Percentiles rank a stretch among this genome's conserved stretches.
These are phyloP conservation scores for Vachellia pachyceras DNA, from an alignment of 306 rosid species.

Conservation along the genomic window DNA sequence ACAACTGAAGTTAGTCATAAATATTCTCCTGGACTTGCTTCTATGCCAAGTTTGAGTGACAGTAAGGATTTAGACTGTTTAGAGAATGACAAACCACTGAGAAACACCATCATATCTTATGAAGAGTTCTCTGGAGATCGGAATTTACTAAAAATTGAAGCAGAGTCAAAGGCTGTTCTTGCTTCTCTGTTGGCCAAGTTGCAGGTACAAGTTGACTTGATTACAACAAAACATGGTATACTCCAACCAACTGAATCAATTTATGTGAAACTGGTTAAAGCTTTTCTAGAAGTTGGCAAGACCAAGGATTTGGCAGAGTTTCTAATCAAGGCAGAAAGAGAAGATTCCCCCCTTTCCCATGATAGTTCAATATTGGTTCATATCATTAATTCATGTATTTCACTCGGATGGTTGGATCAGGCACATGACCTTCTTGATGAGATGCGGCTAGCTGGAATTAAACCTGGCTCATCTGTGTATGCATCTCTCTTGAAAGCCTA, in stretches of 20 bases:
- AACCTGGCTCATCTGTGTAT: constrained; percentile 66
- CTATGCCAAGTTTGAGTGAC: constrained; percentile 34
- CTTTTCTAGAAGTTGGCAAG: constrained; percentile 76
- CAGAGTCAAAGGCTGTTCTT: constrained; percentile 64
- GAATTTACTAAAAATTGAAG: constrained; percentile 61
- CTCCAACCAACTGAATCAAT: constrained; percentile 80
- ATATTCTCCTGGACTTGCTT: constrained; percentile 42
- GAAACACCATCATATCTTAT: constrained; percentile 43
- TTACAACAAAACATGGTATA: constrained; percentile 70
- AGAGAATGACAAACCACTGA: constrained; percentile 30
- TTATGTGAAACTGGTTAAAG: constrained; percentile 78
- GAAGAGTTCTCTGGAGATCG: constrained; percentile 61
- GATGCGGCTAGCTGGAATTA: constrained; percentile 80
- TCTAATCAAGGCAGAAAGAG: constrained; percentile 73
- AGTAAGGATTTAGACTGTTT: constrained; percentile 36
- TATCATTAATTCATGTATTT: constrained; percentile 79
- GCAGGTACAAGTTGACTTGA: constrained; percentile 66
- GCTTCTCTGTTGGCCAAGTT: constrained; percentile 60
- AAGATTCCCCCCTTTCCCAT: constrained; percentile 71
- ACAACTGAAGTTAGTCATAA: constrained; percentile 41
- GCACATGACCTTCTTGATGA: constrained; percentile 94
- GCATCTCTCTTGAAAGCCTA: constrained; percentile 81
- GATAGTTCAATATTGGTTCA: constrained; percentile 77
- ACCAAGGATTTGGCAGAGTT: constrained; percentile 78
- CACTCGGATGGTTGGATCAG: constrained; percentile 86